A percentile compares a stretch with the other conserved stretches of the same genome.
Conservation (phyloP, 805 yeast genomes). For the Torulaspora gathmanii region DNA sequence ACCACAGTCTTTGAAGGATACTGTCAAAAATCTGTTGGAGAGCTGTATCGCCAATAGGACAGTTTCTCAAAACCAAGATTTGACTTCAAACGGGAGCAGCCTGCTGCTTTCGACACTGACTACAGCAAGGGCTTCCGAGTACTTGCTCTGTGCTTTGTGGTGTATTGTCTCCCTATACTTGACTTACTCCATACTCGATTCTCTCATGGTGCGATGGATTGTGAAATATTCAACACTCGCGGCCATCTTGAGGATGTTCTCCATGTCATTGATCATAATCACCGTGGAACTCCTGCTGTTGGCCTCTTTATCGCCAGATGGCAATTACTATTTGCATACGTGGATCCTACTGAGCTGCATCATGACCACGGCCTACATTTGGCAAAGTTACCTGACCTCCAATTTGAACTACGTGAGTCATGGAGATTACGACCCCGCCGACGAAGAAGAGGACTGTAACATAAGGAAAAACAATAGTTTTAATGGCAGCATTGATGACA, state of each 20-base stretch:
- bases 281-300: constrained; percentile 65
- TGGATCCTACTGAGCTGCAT: constrained; percentile 91
- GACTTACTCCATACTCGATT: constrained; percentile 79
- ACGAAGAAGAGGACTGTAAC: constrained; percentile 9
- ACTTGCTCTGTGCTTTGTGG: constrained; percentile 84
- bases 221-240: constrained; percentile 85
- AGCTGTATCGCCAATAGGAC: constrained; percentile 11
- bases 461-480: constrained; percentile 1
- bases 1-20: constrained; percentile 23
- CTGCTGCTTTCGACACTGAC: constrained; percentile 34
- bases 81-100: constrained; percentile 10
- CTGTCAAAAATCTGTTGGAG: constrained; percentile 22
- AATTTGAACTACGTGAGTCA: constrained; percentile 45
- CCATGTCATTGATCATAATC: constrained; percentile 70
- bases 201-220: constrained; percentile 89
- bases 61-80: neutral
- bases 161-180: constrained; percentile 82
- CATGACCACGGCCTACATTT: constrained; percentile 70
- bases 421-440: constrained; percentile 12
- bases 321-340: constrained; percentile 72
- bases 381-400: constrained; percentile 85
- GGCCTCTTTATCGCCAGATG: constrained; percentile 64
- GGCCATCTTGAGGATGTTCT: constrained; percentile 78
- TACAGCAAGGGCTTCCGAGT: constrained; percentile 72
- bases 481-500: constrained; percentile 2